Percentiles rank a stretch among this genome's conserved stretches.
phyloP scores from a whole-genome alignment of 495 filamentous ascomycete genomes.

The Hypoxylon subgilvum region DNA sequence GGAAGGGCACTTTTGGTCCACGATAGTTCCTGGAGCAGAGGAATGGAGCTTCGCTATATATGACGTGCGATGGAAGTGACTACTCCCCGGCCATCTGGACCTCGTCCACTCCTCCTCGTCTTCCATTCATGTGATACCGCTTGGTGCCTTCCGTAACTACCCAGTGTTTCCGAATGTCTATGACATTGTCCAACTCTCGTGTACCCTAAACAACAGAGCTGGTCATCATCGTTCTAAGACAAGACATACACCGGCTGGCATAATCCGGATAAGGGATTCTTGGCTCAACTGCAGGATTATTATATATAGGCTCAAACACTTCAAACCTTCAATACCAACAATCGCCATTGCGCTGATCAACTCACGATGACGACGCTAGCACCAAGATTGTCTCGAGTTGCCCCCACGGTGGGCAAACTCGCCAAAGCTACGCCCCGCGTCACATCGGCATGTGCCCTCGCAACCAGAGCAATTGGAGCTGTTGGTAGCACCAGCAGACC shows the following conservation, averaged over 20 bases:
- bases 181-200: background rate
- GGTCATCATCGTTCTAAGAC: slow-evolving; percentile 4
- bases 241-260: slow-evolving; percentile 10
- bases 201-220: slow-evolving; percentile 2
- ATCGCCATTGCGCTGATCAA: background rate
- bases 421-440: slow-evolving; percentile 21
- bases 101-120: background rate
- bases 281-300: background rate
- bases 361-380: slow-evolving; percentile 34
- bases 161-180: slow-evolving; percentile 2
- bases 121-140: slow-evolving; percentile 1
- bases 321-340: background rate
- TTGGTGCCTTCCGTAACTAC: background rate
- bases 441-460: slow-evolving; percentile 10
- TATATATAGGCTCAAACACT: background rate
- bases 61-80: slow-evolving; percentile 12
- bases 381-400: slow-evolving; percentile 29
- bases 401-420: slow-evolving; percentile 28
- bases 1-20: slow-evolving; percentile 19
- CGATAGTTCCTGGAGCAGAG: slow-evolving; percentile 23
- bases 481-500: slow-evolving; percentile 4
- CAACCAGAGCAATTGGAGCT: slow-evolving; percentile 7
- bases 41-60: slow-evolving; percentile 27
- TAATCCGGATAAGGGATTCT: slow-evolving; percentile 1
- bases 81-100: background rate